Conservation (phyloP, 805 yeast species). For the Suhomyces vadensis region DNA sequence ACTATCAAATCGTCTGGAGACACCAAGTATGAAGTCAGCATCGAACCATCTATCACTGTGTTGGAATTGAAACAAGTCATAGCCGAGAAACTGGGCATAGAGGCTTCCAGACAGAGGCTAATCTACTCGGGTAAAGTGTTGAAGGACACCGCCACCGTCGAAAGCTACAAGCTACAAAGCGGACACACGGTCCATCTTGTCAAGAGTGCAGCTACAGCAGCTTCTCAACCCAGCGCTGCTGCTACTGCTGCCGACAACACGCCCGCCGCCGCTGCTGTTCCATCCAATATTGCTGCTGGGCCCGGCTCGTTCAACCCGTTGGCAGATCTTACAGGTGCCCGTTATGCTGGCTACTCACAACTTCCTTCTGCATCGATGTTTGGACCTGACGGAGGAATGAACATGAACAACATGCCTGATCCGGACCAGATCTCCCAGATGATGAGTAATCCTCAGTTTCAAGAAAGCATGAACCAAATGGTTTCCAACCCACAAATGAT, state of each 20-base stretch:
- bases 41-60: slow-evolving; percentile 57
- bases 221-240: slow-evolving; percentile 27
- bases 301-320: slow-evolving; percentile 86
- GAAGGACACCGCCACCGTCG: slow-evolving; percentile 77
- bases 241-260: slow-evolving; percentile 18
- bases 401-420: slow-evolving; percentile 57
- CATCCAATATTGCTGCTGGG: slow-evolving; percentile 85
- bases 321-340: slow-evolving; percentile 90
- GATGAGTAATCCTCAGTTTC: slow-evolving; percentile 81
- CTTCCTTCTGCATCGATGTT: slow-evolving; percentile 86
- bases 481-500: slow-evolving; percentile 86
- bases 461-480: slow-evolving; percentile 80
- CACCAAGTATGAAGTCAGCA: slow-evolving; percentile 67
- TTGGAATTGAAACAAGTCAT: slow-evolving; percentile 67
- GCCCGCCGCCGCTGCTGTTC: slow-evolving; percentile 44
- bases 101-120: slow-evolving; percentile 80
- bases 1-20: slow-evolving; percentile 64
- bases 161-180: slow-evolving; percentile 73
- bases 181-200: slow-evolving; percentile 91
- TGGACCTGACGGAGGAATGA: slow-evolving; percentile 95
- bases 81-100: slow-evolving; percentile 60
- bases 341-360: slow-evolving; percentile 90
- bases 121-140: slow-evolving; percentile 93
- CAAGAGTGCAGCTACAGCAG: slow-evolving; percentile 61
- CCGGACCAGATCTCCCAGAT: slow-evolving; percentile 72